Conservation (phyloP, 2,329 filamentous ascomycete genomes). For the Leptographium galeiforme region DNA sequence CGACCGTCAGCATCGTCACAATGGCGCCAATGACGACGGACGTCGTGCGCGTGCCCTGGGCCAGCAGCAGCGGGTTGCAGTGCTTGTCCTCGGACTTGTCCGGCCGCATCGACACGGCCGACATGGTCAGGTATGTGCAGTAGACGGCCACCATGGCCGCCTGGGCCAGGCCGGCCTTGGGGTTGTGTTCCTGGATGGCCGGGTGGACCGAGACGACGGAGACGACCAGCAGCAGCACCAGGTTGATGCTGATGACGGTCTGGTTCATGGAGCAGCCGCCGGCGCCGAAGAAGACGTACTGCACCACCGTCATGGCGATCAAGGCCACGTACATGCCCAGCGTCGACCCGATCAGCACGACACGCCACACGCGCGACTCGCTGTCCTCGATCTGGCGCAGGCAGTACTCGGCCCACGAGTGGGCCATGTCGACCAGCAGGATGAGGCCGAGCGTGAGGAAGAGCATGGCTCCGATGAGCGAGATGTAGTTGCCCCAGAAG, state of each 20-base stretch:
- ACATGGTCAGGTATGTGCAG: conserved; percentile 98
- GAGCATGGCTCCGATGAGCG: conserved; percentile 75
- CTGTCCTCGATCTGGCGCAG: conserved; percentile 82
- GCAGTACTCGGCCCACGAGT: conserved; percentile 95
- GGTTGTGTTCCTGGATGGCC: conserved; percentile 77
- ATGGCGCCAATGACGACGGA: conserved; percentile 87
- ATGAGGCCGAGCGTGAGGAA: conserved; percentile 90
- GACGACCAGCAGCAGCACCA: conserved; percentile 68
- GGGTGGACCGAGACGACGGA: conserved; percentile 83
- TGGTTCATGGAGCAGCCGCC: conserved; percentile 89
- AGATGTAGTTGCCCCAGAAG: conserved; percentile 89
- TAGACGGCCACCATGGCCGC: conserved; percentile 95
- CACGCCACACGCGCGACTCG: conserved; percentile 75
- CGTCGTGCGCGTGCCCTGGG: conserved; percentile 75
- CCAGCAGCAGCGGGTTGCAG: conserved; percentile 84
- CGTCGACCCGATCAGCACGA: conserved; percentile 80
- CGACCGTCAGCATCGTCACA: conserved; percentile 91
- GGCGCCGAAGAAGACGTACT: conserved; percentile 91
- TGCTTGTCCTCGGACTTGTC: conserved; percentile 80
- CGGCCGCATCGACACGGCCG: conserved; percentile 95
- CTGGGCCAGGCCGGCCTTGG: conserved; percentile 89
- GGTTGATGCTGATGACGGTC: conserved; percentile 85
- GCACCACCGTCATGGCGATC: conserved; percentile 85
- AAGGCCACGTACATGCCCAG: conserved; percentile 86
- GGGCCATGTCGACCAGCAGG: conserved; percentile 84